Evolutionary conservation across 148 eudicot genomes (phyloP), one percentile per base, ranked within the genome.

Genomic region (Rhododendron kiyosumense): DNA sequence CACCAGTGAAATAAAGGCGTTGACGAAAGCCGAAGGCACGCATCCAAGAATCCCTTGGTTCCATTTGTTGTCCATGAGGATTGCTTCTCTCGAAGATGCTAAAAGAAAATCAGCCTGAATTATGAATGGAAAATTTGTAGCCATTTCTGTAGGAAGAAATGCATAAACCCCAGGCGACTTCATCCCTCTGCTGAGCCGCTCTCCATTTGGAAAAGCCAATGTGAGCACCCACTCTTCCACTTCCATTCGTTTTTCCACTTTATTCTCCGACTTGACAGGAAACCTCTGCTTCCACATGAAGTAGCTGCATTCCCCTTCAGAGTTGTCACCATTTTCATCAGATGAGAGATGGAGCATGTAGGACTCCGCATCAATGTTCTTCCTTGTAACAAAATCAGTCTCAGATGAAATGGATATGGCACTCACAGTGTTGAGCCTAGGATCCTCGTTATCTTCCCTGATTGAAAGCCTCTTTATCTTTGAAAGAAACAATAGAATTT

Each of bases 261-360:
- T 91, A 59, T 89, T 83, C 79, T 91, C 91, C 0, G 67, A 43
- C 82, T 46, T 91, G 43, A 94, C 96, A 28, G 90, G 94, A 87
- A 93, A 94, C 83, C 89, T 91, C 87, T 94, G 95, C 89, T 91
- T 91, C 94, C 96, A 93, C 94, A 94, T 94, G 85, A 88, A 87
- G 83, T 93, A 94, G 71, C 92, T n/a, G 85, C 98, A 94, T 88
- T 90, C 93, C 10, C 83, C 80, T 54, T 89, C 90, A 0, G 24
- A 57, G n/a, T 74, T 81, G 71, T 32, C 87, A 43, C 85, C 86
- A 36, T 36, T 88, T 74, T 87, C 93, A 34, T 91, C 90, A 65
- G 92, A 93, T 5, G 90, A 80, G 81, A 94, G 90, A 88, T 87
- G 89, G 41, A 94, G 88, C 34, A 89, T 61, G 45, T 89, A 93